phyloP scores from a whole-genome alignment of 768 basidiomycete genomes.

The Leccinum uliginosum region DNA sequence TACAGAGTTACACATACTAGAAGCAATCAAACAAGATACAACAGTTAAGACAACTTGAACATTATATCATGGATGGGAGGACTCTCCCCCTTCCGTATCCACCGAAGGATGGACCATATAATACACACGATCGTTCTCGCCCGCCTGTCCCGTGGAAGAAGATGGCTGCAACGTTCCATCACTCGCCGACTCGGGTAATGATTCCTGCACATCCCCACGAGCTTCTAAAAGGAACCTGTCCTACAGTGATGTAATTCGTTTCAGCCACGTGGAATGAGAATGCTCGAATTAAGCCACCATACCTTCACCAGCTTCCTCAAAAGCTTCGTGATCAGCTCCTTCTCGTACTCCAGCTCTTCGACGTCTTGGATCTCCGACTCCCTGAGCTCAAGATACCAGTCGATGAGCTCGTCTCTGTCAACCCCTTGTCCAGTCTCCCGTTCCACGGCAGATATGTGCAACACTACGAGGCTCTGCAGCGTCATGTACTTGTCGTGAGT shows the following conservation, averaged over 20 bases:
- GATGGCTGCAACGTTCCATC: conserved; percentile 48
- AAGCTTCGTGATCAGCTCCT: conserved; percentile 86
- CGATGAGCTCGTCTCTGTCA: conserved; percentile 87
- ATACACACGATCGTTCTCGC: conserved; percentile 63
- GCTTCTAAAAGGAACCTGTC: conserved; percentile 84
- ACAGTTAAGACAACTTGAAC: conserved; percentile 8
- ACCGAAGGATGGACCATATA: conserved; percentile 92
- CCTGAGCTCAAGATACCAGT: conserved; percentile 92
- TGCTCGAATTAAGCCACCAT: background rate
- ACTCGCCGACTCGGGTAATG: conserved; percentile 57
- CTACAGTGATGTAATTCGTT: conserved; percentile 34
- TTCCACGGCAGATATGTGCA: conserved; percentile 78
- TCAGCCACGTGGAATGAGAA: conserved; percentile 1
- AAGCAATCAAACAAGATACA: conserved; percentile 10
- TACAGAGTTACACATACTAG: background rate
- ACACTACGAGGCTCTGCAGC: conserved; percentile 82
- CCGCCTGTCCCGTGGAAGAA: conserved; percentile 47
- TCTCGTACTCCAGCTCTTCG: conserved; percentile 87
- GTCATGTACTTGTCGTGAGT: conserved; percentile 94
- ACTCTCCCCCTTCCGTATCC: conserved; percentile 55
- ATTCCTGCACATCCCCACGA: conserved; percentile 78
- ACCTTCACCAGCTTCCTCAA: conserved; percentile 90
- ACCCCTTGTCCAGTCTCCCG: conserved; percentile 69
- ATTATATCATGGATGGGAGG: conserved; percentile 28
- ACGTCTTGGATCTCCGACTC: conserved; percentile 80